phyloP scores from a whole-genome alignment of 164 flowering plant species.

The Nymphaea colorata region DNA sequence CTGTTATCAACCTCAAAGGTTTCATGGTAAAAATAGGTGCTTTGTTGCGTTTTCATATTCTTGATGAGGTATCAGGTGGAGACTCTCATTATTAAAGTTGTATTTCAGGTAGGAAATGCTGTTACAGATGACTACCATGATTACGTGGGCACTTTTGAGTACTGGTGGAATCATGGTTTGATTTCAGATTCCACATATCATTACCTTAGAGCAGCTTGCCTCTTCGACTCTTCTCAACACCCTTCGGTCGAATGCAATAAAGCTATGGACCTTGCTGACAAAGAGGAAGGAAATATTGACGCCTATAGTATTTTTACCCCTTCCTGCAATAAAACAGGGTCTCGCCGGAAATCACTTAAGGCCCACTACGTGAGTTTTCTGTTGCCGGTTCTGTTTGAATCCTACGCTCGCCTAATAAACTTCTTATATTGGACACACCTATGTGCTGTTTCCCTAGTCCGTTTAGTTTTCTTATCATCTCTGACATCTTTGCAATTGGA shows the following conservation, averaged over 20 bases:
- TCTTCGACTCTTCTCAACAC: constrained; percentile 48
- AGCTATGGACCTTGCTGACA: constrained; percentile 41
- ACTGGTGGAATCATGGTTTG: constrained; percentile 97
- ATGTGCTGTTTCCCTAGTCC: background rate
- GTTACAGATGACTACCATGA: constrained; percentile 93
- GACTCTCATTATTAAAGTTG: background rate
- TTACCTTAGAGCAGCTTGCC: constrained; percentile 35
- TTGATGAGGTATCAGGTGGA: background rate
- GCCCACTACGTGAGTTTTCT: constrained; percentile 73
- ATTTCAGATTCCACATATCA: constrained; percentile 85
- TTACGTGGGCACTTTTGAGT: constrained; percentile 85
- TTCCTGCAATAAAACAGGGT: constrained; percentile 52
- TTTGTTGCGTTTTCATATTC: background rate
- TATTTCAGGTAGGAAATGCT: constrained; percentile 84
- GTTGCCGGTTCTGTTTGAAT: background rate
- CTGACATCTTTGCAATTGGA: no score
- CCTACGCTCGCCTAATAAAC: background rate
- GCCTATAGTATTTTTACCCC: constrained; percentile 82
- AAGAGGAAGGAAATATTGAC: constrained; percentile 80
- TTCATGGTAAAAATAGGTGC: constrained; percentile 46
- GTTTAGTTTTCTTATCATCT: background rate
- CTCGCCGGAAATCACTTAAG: constrained; percentile 40
- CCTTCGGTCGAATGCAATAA: constrained; percentile 59
- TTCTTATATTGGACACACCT: no score
- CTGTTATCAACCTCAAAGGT: constrained; percentile 75